Evolutionary conservation across 148 eudicot species (phyloP), one percentile per base, ranked within the genome.

Genomic region (Nepenthes gracilis): DNA sequence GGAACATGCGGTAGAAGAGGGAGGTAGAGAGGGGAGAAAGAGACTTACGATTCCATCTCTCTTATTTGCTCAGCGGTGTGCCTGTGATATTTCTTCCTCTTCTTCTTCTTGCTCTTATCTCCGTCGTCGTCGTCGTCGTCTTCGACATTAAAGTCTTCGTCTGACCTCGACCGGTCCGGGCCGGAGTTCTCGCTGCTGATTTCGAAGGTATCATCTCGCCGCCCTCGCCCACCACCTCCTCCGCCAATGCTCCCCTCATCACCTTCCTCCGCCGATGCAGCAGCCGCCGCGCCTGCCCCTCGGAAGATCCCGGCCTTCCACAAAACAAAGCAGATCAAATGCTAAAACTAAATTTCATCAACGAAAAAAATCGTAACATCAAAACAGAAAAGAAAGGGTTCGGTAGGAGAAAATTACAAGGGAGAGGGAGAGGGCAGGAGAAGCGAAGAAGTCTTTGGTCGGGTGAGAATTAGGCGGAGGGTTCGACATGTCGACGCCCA

Each of bases 101-200:
- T 90, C 78, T 75, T 93, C 56, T 78, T 87, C 71, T 77, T 83
- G 15, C 70, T 12, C 15, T n/a, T 68, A 1, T 75, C 77, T 34
- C 67, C 78, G 1, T 69, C 78, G 1, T 64, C 83, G 0, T 66
- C 85, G 1, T 78, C 86, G 1, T 72, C 78, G 4, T 74, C 77
- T 5, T 69, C 83, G 1, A 47, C 82, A 2, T 74, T 86, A 5
- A 10, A 33, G 12, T 88, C 94, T 6, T 85, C 90, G 1, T 35
- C 58, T 2, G 91, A 82, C 55, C 85, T 70, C 9, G 98, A 88
- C 48, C 89, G 77, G 0, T 74, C 80, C 1, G 78, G 78, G 2
- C 89, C 99, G 2, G 99, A 88, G 61, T 84, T 93, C 64, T 88
- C 99, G 13, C 99, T 93, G 61, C 96, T 93, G 0, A 86, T 88